phyloP scores from a whole-genome alignment of 306 rosid species.

The Castanospermum australe region DNA sequence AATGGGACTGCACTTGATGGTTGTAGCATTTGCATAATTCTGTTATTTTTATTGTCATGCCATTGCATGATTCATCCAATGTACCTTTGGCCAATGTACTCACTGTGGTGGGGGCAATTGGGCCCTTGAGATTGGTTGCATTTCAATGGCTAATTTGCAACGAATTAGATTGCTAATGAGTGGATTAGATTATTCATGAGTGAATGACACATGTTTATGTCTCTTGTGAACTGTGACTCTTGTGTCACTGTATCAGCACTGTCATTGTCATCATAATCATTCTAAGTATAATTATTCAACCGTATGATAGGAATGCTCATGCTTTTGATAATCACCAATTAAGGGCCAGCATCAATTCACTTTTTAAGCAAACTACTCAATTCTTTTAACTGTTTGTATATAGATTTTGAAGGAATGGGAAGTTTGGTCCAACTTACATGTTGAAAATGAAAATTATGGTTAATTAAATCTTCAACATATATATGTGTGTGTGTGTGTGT shows the following conservation, averaged over 20 bases:
- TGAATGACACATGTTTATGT: constrained; percentile 46
- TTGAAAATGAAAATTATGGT: neutral
- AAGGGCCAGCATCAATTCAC: neutral
- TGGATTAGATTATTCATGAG: constrained; percentile 16
- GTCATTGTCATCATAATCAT: constrained; percentile 27
- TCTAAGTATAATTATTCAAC: constrained; percentile 28
- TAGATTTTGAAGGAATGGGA: neutral
- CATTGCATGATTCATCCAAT: constrained; percentile 27
- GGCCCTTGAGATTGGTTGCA: constrained; percentile 21
- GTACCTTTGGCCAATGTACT: constrained; percentile 27
- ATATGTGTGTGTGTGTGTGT: no score
- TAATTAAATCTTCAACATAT: no score
- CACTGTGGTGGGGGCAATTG: constrained; percentile 49
- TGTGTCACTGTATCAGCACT: constrained; percentile 17
- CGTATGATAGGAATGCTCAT: constrained; percentile 28
- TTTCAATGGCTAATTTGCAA: constrained; percentile 29
- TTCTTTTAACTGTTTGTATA: neutral
- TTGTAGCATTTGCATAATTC: constrained; percentile 33
- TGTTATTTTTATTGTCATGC: constrained; percentile 24
- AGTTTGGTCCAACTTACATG: neutral
- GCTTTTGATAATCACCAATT: constrained; percentile 29
- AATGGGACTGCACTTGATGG: constrained; percentile 46
- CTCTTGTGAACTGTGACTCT: constrained; percentile 24
- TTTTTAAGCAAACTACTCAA: neutral
- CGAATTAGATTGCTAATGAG: constrained; percentile 19